A percentile compares a stretch with the other conserved stretches of the same genome.
Evolutionary conservation across 1,139 yeast species (phyloP).

Genomic region (Arxiozyma heterogenica): DNA sequence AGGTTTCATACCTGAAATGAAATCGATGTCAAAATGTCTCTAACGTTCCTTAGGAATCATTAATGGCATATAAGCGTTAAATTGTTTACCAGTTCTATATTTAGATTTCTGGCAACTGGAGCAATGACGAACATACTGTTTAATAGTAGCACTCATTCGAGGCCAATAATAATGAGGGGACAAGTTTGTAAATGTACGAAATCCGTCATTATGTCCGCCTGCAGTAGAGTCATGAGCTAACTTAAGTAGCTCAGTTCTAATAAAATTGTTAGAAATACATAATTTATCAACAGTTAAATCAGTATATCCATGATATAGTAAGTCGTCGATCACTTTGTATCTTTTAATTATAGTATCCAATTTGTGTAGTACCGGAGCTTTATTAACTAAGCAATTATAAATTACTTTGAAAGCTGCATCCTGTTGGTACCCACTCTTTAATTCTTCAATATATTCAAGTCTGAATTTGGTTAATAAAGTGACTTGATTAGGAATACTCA

Average conservation of each 20-base stretch:
- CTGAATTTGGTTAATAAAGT: too few species aligned
- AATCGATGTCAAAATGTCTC: conserved; percentile 2
- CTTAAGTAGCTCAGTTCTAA: neutral
- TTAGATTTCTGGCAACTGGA: conserved; percentile 3
- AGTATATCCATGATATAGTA: too few species aligned
- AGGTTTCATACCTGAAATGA: neutral
- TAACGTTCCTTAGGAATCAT: neutral
- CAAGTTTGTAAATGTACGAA: neutral
- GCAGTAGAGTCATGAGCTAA: neutral
- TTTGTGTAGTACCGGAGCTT: too few species aligned
- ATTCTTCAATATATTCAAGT: too few species aligned
- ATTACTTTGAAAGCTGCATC: too few species aligned
- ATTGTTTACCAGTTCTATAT: neutral
- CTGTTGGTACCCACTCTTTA: too few species aligned
- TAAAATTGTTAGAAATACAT: too few species aligned
- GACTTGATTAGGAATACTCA: too few species aligned
- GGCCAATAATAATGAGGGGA: conserved; percentile 2
- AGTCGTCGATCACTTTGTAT: too few species aligned
- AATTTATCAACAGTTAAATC: too few species aligned
- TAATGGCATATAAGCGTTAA: neutral
- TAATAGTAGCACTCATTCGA: neutral
- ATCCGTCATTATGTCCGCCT: neutral
- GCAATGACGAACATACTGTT: neutral
- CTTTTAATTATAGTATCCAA: too few species aligned
- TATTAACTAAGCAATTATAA: too few species aligned